phyloP scores from a whole-genome alignment of 441 rosid genomes.

The Brassica hybrid region DNA sequence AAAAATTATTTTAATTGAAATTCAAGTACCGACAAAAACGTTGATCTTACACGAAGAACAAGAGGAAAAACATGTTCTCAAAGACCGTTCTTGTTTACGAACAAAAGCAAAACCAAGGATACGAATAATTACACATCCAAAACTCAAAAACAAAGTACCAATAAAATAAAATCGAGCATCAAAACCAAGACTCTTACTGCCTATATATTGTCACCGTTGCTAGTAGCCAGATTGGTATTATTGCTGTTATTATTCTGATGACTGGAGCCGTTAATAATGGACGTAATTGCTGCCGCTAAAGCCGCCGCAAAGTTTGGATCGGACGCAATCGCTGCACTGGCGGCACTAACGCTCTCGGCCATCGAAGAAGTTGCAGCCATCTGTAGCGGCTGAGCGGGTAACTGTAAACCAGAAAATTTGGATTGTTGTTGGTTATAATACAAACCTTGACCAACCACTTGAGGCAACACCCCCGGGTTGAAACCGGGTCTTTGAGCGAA shows the following conservation, averaged over 20 bases:
- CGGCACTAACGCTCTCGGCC: constrained; percentile 49
- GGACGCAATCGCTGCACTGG: constrained; percentile 56
- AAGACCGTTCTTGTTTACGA: constrained; percentile 33
- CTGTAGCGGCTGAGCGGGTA: constrained; percentile 41
- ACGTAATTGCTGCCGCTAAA: constrained; percentile 64
- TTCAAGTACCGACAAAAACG: neutral
- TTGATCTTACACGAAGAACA: constrained; percentile 40
- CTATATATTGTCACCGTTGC: constrained; percentile 40
- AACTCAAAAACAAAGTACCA: constrained; percentile 22
- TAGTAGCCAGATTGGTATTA: constrained; percentile 39
- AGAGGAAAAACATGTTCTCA: constrained; percentile 31
- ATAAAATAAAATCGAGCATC: constrained; percentile 10
- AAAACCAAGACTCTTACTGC: constrained; percentile 30
- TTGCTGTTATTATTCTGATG: constrained; percentile 41
- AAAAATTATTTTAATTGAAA: neutral
- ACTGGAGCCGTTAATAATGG: constrained; percentile 53
- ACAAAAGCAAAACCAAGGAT: constrained; percentile 13
- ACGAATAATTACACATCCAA: constrained; percentile 39
- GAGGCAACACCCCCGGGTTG: constrained; percentile 39
- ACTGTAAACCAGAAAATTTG: constrained; percentile 49
- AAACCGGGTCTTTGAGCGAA: constrained; percentile 41
- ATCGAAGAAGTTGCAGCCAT: constrained; percentile 31
- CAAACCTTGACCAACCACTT: constrained; percentile 45
- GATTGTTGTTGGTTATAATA: constrained; percentile 46
- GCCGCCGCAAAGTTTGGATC: constrained; percentile 73